Conservation (phyloP, 1,139 yeast species). For the Tardiomyces digboiensis region DNA sequence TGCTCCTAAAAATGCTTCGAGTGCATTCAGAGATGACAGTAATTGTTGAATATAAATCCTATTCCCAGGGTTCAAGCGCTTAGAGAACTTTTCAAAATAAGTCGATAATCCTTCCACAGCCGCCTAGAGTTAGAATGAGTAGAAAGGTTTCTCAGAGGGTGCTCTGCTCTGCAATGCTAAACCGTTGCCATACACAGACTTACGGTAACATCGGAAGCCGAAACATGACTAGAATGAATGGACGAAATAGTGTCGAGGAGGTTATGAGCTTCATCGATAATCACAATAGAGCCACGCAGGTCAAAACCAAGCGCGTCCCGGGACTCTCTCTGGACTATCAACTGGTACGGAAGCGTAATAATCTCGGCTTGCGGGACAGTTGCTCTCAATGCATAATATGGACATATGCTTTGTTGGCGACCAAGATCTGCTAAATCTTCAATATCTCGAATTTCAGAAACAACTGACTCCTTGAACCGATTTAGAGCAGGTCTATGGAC, state of each 20-base stretch:
- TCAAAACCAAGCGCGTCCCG: conserved; percentile 52
- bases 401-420: conserved; percentile 49
- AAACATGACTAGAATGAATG: conserved; percentile 54
- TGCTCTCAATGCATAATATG: conserved; percentile 67
- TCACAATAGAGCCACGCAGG: conserved; percentile 54
- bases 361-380: conserved; percentile 56
- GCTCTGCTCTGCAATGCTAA: too few species aligned
- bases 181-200: too few species aligned
- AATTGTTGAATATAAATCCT: conserved; percentile 61
- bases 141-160: too few species aligned
- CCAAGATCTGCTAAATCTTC: conserved; percentile 72
- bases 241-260: conserved; percentile 67
- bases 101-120: conserved; percentile 39
- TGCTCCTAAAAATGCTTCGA: conserved; percentile 38
- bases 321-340: conserved; percentile 56
- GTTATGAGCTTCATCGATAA: conserved; percentile 94
- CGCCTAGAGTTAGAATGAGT: too few species aligned
- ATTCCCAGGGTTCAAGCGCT: conserved; percentile 63
- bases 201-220: conserved; percentile 42
- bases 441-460: conserved; percentile 65
- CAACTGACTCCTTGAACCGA: conserved; percentile 49
- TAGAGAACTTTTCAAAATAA: conserved; percentile 52
- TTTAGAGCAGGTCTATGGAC: conserved; percentile 26
- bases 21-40: conserved; percentile 43
- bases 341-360: conserved; percentile 78